Evolutionary conservation across 768 basidiomycete species (phyloP), one percentile per base, ranked within the genome.

Genomic region (Pisolithus marmoratus): DNA sequence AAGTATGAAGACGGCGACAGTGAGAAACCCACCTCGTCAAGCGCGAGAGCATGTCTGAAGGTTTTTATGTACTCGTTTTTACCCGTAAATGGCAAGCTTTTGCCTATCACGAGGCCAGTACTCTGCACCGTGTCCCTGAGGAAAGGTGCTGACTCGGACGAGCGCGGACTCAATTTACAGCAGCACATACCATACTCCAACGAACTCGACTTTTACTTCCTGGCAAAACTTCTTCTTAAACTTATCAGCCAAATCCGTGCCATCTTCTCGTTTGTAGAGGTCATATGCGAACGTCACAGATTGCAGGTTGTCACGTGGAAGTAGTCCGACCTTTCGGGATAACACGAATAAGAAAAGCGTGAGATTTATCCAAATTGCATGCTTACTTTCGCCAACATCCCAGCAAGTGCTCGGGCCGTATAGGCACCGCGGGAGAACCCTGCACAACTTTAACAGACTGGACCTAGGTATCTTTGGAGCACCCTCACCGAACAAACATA

Each of bases 351-450:
- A 50, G 49, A 50, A 20, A 46, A 15, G 34, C 23, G n/a, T 34
- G 15, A 51, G 5, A 15, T 38, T 26, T 17, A 46, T 4, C 23
- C 11, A 7, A n/a, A 50, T 5, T 17, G 3, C 41, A 12, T 9
- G 29, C 63, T 43, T 31, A 83, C 85, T 73, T 87, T 88, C 68
- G 84, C 68, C 5, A 92, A 63, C 70, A 88, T 78, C 8, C 88
- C 90, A 4, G 82, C 90, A 17, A 90, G 71, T 6, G 88, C 88
- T 51, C 91, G 78, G 11, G 75, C 77, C 8, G 82, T 82, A 61
- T 81, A 85, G 3, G 78, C 78, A 17, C 82, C 82, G 29, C 90
- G 78, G 44, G 89, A 91, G 61, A 92, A 94, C 0, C 90, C 88
- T 83, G 23, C 14, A 29, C 38, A 7, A 3, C 19, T 38, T 71